Evolutionary conservation across 495 filamentous ascomycete species (phyloP).

Genomic region (Clavariopsis aquatica): DNA sequence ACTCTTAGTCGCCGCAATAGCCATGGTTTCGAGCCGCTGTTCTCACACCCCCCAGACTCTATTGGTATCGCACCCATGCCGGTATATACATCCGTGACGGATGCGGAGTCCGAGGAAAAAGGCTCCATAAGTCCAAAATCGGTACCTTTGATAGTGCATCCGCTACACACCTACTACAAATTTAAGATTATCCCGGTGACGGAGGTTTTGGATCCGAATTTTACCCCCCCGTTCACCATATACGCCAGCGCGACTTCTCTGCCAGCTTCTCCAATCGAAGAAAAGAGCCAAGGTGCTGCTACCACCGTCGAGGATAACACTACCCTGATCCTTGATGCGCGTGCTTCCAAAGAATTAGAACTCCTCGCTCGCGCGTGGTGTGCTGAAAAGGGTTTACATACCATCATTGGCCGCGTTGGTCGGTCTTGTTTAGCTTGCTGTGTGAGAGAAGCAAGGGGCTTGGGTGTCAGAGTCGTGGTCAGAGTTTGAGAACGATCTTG

Average conservation of each 20-base stretch:
- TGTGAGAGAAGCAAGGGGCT: conserved; percentile 43
- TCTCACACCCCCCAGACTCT: conserved; percentile 33
- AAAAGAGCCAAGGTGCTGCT: conserved; percentile 1
- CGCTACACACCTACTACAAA: conserved; percentile 41
- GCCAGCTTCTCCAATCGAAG: neutral
- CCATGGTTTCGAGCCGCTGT: conserved; percentile 32
- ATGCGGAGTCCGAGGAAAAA: conserved; percentile 2
- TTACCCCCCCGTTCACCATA: conserved; percentile 12
- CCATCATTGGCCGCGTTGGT: conserved; percentile 41
- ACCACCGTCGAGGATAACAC: conserved; percentile 5
- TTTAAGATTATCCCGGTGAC: conserved; percentile 36
- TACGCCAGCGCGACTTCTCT: neutral
- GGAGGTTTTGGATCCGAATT: conserved; percentile 31
- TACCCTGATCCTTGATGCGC: conserved; percentile 42
- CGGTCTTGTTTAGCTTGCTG: conserved; percentile 45
- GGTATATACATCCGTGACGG: conserved; percentile 11
- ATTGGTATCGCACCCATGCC: conserved; percentile 12
- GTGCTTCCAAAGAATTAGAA: conserved; percentile 38
- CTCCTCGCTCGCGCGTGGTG: conserved; percentile 46
- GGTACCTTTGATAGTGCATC: conserved; percentile 37
- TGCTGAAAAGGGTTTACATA: conserved; percentile 41
- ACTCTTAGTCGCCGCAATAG: conserved; percentile 20
- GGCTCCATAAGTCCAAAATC: neutral
- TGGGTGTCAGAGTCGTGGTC: conserved; percentile 41
- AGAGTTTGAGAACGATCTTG: conserved; percentile 27